Conservation (phyloP, 1,284 basidiomycete species). For the Tilletiaria anomala region DNA sequence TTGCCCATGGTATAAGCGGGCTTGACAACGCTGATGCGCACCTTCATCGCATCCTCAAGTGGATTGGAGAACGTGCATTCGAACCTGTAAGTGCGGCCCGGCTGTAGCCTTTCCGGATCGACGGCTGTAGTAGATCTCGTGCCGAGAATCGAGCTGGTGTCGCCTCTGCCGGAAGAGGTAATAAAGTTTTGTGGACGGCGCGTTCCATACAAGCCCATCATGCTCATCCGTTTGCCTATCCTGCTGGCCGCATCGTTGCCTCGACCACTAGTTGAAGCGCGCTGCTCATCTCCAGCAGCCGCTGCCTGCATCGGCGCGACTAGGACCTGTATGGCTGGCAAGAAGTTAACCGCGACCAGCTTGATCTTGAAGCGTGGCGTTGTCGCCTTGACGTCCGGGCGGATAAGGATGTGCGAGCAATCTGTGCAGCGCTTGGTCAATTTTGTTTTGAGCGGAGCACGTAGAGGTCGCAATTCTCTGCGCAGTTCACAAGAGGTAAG, state of each 20-base stretch:
- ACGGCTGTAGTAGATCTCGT: no score
- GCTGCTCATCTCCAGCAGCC: no score
- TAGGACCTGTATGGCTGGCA: no score
- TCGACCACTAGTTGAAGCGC: no score
- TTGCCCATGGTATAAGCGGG: conserved; percentile 2
- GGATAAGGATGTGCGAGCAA: conserved; percentile 91
- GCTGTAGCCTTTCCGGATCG: conserved; percentile 9
- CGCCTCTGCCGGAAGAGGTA: no score
- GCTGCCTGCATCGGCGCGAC: no score
- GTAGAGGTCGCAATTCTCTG: conserved; percentile 67
- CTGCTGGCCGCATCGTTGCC: no score
- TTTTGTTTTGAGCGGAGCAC: conserved; percentile 82
- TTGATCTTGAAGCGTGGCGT: conserved; percentile 93
- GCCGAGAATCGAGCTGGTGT: no score
- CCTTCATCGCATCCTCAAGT: conserved; percentile 22
- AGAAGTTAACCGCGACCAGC: conserved; percentile 79
- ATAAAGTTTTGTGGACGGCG: no score
- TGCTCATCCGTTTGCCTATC: no score
- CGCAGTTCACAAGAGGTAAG: background rate
- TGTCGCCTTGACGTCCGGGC: conserved; percentile 90
- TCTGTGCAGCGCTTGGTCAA: conserved; percentile 83
- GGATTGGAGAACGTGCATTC: conserved; percentile 24
- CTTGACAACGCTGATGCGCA: conserved; percentile 14
- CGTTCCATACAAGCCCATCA: no score
- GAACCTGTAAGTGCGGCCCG: conserved; percentile 19